Conservation (phyloP, 768 basidiomycete species). For the Gautieria morchelliformis region DNA sequence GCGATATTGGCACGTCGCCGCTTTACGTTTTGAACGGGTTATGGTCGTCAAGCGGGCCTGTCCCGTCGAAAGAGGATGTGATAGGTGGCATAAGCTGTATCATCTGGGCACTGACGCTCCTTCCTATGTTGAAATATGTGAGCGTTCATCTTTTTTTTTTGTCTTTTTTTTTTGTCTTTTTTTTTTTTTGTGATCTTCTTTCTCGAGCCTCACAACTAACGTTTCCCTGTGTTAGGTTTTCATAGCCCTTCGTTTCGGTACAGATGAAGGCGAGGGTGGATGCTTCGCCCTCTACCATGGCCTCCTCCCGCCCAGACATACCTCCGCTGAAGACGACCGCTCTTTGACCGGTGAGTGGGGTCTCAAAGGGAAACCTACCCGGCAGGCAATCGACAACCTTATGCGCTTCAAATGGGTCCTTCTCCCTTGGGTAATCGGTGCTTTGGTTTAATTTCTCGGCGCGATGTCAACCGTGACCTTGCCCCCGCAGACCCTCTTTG, state of each 20-base stretch:
- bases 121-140: constrained; percentile 59
- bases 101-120: constrained; percentile 51
- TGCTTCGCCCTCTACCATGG: constrained; percentile 56
- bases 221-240: constrained; percentile 26
- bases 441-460: background rate
- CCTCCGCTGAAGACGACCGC: constrained; percentile 39
- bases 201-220: background rate
- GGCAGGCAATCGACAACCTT: constrained; percentile 19
- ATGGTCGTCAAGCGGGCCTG: constrained; percentile 38
- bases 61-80: constrained; percentile 48
- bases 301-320: constrained; percentile 41
- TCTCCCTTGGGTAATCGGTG: constrained; percentile 40
- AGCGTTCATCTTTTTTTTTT: constrained; percentile 13
- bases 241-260: constrained; percentile 40
- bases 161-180: no score
- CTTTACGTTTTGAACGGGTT: constrained; percentile 59
- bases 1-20: constrained; percentile 47
- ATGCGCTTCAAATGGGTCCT: constrained; percentile 34
- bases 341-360: constrained; percentile 39
- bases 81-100: constrained; percentile 57
- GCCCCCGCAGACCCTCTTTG: constrained; percentile 41
- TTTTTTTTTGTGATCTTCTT: no score
- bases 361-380: constrained; percentile 17
- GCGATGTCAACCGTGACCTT: no score
- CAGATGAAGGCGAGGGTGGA: constrained; percentile 57